Evolutionary conservation across 176 grass and related monocot genomes (phyloP).

Genomic region (Melocanna baccifera): DNA sequence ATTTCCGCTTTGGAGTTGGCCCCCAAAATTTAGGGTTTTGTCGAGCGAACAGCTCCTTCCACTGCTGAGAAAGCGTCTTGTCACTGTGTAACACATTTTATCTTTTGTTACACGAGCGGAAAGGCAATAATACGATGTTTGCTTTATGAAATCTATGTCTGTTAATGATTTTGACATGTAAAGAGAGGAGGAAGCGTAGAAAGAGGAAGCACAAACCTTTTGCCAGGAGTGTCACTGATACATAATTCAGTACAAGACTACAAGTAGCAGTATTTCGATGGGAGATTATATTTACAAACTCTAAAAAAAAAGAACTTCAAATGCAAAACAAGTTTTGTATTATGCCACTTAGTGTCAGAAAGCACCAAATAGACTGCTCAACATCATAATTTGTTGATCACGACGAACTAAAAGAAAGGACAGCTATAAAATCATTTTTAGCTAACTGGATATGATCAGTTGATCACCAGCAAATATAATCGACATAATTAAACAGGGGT

Average conservation of each 20-base stretch:
- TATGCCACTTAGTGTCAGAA: not conserved
- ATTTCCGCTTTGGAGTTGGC: not conserved
- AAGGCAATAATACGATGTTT: conserved; percentile 1
- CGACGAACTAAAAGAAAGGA: not conserved
- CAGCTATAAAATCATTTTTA: not conserved
- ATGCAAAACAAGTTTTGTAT: not conserved
- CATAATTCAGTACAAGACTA: not conserved
- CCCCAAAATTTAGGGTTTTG: conserved; percentile 30
- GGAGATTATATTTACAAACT: not conserved
- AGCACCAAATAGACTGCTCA: not conserved
- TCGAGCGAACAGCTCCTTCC: conserved; percentile 23
- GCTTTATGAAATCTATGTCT: not conserved
- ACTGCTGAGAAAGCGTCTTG: not conserved
- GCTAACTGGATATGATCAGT: not conserved
- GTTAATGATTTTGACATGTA: not conserved
- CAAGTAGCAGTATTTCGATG: not conserved
- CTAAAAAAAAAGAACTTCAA: not conserved
- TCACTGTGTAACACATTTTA: not conserved
- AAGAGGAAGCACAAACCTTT: not conserved
- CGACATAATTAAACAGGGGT: not conserved
- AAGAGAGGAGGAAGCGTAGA: not conserved
- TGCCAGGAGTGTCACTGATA: not conserved
- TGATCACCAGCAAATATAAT: not conserved
- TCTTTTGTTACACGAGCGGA: conserved; percentile 26
- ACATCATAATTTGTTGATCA: conserved; percentile 21